Base-by-base conservation (phyloP, 495 filamentous ascomycete species). In the Achaetomiella virescens region DNA sequence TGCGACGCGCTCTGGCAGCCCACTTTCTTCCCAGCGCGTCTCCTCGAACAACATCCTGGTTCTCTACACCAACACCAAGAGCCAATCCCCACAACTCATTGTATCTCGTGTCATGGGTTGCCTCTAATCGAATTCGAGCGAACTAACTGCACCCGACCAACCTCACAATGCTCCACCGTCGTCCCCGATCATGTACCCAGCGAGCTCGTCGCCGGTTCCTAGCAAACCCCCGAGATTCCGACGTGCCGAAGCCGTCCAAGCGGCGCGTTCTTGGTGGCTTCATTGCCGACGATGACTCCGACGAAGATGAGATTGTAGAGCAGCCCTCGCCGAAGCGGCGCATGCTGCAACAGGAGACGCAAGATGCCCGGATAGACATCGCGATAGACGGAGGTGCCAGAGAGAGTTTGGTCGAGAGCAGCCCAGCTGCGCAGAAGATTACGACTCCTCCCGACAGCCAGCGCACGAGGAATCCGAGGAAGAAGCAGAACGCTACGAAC, bases 151-250 rank as follows among this genome's bases (percentile, higher is more conserved):
- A 31, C 27, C 27, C 35, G 11, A 49, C 31, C 22, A 10, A 20
- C 10, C 33, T 22, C 50, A 57, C 53, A 29, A 66, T 68, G 66
- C 29, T 63, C 15, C 83, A 18, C 78, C 83, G 8, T 87, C 85
- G 4, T 86, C 86, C 0, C 83, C 84, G 5, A 69, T 81, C 21
- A 65, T 67, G 21, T 81, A 80, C 56, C 82, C 84, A 1, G 66
- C 72, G n/a, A 81, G 75, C 58, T 80, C 81, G 0, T 75, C 78
- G 7, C 77, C 80, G 8, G 66, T 69, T 22, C 47, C 48, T 27
- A 66, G 72, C 49, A 85, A 82, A 64, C 59, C 41, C 43, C 52
- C 55, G 61, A 55, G 42, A 65, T 27, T 12, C 66, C 38, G 37
- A 65, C 43, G 43, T 31, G 17, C 57, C 54, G 15, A 59, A 60